Evolutionary conservation across 2,329 filamentous ascomycete genomes (phyloP).

Genomic region (Moelleriella libera): DNA sequence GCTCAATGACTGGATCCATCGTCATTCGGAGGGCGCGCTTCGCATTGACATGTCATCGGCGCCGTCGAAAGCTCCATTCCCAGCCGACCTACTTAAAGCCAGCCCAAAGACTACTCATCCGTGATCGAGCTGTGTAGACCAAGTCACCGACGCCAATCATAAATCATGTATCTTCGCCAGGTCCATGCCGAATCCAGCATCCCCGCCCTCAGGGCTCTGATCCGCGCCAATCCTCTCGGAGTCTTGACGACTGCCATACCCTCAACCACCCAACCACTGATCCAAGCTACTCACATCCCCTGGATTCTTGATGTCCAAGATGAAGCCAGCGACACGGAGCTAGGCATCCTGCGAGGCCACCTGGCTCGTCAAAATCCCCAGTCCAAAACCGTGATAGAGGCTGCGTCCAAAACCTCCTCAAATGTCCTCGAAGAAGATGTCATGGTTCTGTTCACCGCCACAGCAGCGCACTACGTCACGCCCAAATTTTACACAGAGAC

Average conservation of each 20-base stretch:
- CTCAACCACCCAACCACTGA: slow-evolving; percentile 29
- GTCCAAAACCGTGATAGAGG: slow-evolving; percentile 43
- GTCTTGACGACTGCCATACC: slow-evolving; percentile 47
- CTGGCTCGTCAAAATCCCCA: slow-evolving; percentile 51
- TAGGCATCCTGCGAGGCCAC: slow-evolving; percentile 40
- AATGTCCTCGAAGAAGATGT: slow-evolving; percentile 35
- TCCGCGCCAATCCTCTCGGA: slow-evolving; percentile 46
- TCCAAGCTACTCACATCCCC: slow-evolving; percentile 48
- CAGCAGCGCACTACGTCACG: slow-evolving; percentile 49
- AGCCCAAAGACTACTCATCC: not conserved
- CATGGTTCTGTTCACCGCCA: slow-evolving; percentile 45
- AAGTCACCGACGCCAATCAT: not conserved
- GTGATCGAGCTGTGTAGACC: not conserved
- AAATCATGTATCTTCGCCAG: slow-evolving; percentile 42
- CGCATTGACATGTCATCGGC: not conserved
- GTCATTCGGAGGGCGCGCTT: not conserved
- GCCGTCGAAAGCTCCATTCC: not conserved
- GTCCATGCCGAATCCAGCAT: slow-evolving; percentile 37
- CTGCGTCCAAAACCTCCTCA: slow-evolving; percentile 12
- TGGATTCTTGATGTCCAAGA: slow-evolving; percentile 39
- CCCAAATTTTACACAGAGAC: slow-evolving; percentile 55
- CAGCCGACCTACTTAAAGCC: no score
- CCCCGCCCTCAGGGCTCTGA: slow-evolving; percentile 36
- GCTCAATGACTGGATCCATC: not conserved
- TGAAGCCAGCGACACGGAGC: slow-evolving; percentile 22